Evolutionary conservation across 2,329 filamentous ascomycete genomes (phyloP).

Genomic region (Aspergillus ochraceus): DNA sequence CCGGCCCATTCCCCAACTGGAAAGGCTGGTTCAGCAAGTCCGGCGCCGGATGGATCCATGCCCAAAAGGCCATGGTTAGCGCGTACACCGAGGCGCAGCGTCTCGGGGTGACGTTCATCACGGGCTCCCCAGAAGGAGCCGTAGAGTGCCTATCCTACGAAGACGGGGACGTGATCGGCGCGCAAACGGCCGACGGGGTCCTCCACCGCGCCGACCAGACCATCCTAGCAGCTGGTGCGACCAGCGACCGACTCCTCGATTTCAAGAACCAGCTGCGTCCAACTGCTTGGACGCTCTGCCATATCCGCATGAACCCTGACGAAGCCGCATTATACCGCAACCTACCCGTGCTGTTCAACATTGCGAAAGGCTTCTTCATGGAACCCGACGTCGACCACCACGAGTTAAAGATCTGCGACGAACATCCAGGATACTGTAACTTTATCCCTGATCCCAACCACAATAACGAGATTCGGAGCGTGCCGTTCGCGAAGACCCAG

Average conservation of each 20-base stretch:
- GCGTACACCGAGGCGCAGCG: constrained; percentile 46
- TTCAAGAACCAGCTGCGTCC: constrained; percentile 47
- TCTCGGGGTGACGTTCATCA: constrained; percentile 49
- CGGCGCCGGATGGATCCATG: constrained; percentile 55
- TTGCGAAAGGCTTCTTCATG: constrained; percentile 52
- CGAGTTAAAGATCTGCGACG: constrained; percentile 46
- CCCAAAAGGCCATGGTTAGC: constrained; percentile 47
- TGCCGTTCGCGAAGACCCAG: constrained; percentile 46
- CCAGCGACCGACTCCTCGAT: constrained; percentile 43
- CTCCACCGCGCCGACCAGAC: constrained; percentile 40
- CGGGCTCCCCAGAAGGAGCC: constrained; percentile 38
- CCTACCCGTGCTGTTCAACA: constrained; percentile 47
- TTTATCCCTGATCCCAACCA: constrained; percentile 31
- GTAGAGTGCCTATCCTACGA: constrained; percentile 39
- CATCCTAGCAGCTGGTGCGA: constrained; percentile 48
- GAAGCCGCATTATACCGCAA: constrained; percentile 44
- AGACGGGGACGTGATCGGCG: constrained; percentile 41
- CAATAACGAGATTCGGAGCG: constrained; percentile 31
- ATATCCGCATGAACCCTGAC: constrained; percentile 44
- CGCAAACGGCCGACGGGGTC: constrained; percentile 40
- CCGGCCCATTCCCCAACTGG: constrained; percentile 48
- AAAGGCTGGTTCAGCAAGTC: constrained; percentile 42
- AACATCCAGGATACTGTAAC: constrained; percentile 58
- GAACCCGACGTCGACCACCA: constrained; percentile 45
- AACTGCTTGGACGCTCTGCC: constrained; percentile 50